Conservation (phyloP, 129 eudicot genomes). For the Dittrichia graveolens region DNA sequence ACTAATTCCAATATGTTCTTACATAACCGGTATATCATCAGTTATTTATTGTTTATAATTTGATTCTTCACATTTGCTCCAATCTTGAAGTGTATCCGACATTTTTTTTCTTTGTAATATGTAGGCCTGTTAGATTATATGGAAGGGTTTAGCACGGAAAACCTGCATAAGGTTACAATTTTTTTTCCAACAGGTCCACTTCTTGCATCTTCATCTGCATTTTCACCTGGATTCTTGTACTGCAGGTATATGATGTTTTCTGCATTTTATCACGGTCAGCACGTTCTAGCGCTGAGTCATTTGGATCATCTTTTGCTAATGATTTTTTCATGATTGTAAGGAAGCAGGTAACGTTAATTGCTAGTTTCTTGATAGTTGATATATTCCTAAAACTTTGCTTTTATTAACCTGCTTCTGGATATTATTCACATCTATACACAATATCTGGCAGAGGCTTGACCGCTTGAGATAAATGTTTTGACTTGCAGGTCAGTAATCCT, state of each 20-base stretch:
- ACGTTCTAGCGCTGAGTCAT: slow-evolving; percentile 47
- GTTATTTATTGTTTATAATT: slow-evolving; percentile 18
- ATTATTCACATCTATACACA: neutral
- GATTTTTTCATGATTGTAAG: slow-evolving; percentile 80
- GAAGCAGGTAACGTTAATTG: slow-evolving; percentile 60
- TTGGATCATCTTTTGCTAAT: slow-evolving; percentile 59
- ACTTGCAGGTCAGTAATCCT: slow-evolving; percentile 63
- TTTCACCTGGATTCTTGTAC: slow-evolving; percentile 20
- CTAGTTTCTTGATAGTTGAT: neutral
- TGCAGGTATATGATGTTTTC: slow-evolving; percentile 74
- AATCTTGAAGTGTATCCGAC: slow-evolving; percentile 19
- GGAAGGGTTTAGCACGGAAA: slow-evolving; percentile 68
- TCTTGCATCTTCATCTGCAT: slow-evolving; percentile 18
- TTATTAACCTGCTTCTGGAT: slow-evolving; percentile 2
- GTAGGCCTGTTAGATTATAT: slow-evolving; percentile 79
- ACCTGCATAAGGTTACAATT: slow-evolving; percentile 67
- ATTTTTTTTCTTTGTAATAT: slow-evolving; percentile 6
- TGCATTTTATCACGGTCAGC: slow-evolving; percentile 60
- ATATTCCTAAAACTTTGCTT: slow-evolving; percentile 3
- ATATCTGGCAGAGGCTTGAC: slow-evolving; percentile 14
- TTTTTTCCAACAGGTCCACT: slow-evolving; percentile 12
- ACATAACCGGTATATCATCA: slow-evolving; percentile 59
- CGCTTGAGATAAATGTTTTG: slow-evolving; percentile 14
- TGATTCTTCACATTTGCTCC: slow-evolving; percentile 4
- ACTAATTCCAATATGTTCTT: slow-evolving; percentile 61